Conservation (phyloP, 2,329 filamentous ascomycete genomes). For the Gliomastix tumulicola region DNA sequence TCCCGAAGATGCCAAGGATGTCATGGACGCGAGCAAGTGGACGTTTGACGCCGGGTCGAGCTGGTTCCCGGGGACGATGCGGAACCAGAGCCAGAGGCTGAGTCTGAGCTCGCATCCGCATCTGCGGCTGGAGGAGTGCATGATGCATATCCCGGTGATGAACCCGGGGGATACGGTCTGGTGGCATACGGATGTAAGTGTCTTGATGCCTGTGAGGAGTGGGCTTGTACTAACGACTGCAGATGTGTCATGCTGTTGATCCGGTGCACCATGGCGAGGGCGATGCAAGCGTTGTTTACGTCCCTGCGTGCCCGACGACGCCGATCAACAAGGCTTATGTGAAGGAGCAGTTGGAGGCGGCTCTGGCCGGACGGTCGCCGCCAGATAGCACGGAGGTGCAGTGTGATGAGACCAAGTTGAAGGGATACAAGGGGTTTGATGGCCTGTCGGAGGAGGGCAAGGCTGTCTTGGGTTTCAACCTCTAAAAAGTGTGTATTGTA, state of each 20-base stretch:
- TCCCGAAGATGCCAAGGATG: conserved; percentile 15
- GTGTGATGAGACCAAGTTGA: background rate
- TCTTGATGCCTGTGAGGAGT: background rate
- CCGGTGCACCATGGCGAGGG: conserved; percentile 22
- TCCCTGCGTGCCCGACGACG: conserved; percentile 26
- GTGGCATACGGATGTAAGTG: conserved; percentile 30
- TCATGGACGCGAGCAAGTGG: conserved; percentile 28
- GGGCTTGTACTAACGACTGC: background rate
- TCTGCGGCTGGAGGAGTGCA: conserved; percentile 24
- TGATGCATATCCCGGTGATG: conserved; percentile 28
- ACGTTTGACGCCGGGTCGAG: conserved; percentile 17
- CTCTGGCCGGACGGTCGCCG: conserved; percentile 4
- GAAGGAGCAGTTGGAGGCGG: conserved; percentile 9
- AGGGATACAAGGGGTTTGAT: background rate
- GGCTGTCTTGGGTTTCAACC: background rate
- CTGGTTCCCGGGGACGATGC: conserved; percentile 28
- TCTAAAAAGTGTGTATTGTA: too few species aligned
- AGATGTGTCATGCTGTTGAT: conserved; percentile 31
- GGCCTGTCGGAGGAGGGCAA: background rate
- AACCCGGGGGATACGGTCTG: conserved; percentile 30
- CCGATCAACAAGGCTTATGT: conserved; percentile 13
- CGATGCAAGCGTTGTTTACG: conserved; percentile 24
- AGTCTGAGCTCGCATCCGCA: conserved; percentile 28
- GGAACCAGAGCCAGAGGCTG: background rate
- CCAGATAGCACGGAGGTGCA: background rate